Conservation (phyloP, 306 rosid genomes). For the Fragaria iinumae region DNA sequence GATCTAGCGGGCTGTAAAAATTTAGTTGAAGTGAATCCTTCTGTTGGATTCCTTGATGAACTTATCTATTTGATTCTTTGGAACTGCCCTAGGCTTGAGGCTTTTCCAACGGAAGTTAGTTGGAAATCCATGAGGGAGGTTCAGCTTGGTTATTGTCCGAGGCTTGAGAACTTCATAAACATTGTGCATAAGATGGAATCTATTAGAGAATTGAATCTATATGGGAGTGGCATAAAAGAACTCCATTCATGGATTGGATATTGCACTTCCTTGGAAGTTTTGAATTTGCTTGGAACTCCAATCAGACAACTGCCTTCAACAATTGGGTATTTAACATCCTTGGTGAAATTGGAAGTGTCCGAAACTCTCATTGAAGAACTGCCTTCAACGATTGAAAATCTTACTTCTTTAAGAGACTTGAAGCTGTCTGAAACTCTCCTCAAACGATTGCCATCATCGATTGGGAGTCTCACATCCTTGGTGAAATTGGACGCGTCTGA, state of each 20-base stretch:
- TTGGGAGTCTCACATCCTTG: background rate
- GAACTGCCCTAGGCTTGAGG: background rate
- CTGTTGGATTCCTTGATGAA: background rate
- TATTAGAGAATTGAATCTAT: background rate
- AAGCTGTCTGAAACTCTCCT: background rate
- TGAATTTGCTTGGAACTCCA: background rate
- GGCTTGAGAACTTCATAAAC: slow-evolving; percentile 1
- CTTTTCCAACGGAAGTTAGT: background rate
- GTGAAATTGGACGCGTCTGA: background rate
- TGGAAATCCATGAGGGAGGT: background rate
- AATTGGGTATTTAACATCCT: background rate
- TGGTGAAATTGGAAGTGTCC: background rate
- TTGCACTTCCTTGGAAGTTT: background rate
- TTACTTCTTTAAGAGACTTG: background rate
- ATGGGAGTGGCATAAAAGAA: background rate
- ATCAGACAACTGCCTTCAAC: background rate
- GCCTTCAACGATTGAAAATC: background rate
- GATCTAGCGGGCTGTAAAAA: background rate
- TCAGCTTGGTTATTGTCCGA: background rate
- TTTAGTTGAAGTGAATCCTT: background rate
- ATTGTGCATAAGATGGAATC: background rate
- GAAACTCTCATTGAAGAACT: background rate
- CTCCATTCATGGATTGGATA: background rate
- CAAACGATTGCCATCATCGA: too few relatives aligned
- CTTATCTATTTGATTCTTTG: background rate